Base-by-base conservation (phyloP, 257 asterid genomes). In the Solanum chiquidenum region DNA sequence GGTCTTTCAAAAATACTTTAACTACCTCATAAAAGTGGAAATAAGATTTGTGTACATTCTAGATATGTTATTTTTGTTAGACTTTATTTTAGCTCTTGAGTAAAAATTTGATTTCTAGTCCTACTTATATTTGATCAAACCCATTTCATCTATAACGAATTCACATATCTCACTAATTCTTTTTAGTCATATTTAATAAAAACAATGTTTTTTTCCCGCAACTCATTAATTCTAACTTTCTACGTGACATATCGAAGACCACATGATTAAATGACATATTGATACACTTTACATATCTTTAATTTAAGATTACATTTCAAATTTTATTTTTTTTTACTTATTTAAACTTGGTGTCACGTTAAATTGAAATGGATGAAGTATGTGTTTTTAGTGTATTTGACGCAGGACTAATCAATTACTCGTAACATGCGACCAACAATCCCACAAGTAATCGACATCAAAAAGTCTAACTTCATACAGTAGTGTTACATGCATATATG, bases 171-270 rank as follows among this genome's bases (percentile, higher is more conserved):
- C 0, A 27, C 4, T 27, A 12, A 12, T 66, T 5, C 14, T 25
- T 25, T 66, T 66, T 46, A 46, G 58, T 46, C 20, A 4, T 2
- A 0, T 46, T 46, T 13, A 14, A 13, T 13, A 14, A 2, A 13
- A 49, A 14, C 0, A 49, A 14, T 1, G 0, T 5, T 5, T 49
- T 38, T 49, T 49, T 14, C 0, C 0, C 3, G 0, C 3, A 14
- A 49, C 9, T 49, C 0, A 0, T 0, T 46, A 46, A 46, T 12
- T 13, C 7, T 46, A 46, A 46, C 20, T 52, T 6, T 0, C 1
- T 16, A 16, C 3, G 1, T 6, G 23, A 52, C 1, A 49, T 49
- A 1, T 49, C 0, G 0, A n/a, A 10, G 0, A 64, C 0, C 18
- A 11, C 2, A 25, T n/a, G 0, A 64, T n/a, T 64, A 64, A 64